A percentile compares a stretch with the other conserved stretches of the same genome.
phyloP scores from a whole-genome alignment of 139 green algal genomes.

The Volvox africanus region DNA sequence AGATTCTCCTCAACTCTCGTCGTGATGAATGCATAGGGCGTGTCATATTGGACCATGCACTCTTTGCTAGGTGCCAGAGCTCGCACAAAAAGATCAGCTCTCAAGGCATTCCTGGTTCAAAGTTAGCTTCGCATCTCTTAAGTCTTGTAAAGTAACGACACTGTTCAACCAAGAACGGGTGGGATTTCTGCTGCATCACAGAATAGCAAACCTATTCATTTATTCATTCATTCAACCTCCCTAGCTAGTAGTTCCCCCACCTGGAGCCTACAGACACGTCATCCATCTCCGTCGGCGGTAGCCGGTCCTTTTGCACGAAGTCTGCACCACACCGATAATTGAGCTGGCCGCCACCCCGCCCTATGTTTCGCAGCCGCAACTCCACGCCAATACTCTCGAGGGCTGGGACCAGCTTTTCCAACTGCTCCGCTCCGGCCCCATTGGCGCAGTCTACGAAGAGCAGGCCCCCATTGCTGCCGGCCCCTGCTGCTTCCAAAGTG shows the following conservation, averaged over 20 bases:
- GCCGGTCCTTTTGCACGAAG: constrained; percentile 94
- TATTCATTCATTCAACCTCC: too few relatives aligned
- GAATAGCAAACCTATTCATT: too few relatives aligned
- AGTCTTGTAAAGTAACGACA: too few relatives aligned
- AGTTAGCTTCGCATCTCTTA: too few relatives aligned
- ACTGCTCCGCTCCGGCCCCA: constrained; percentile 88
- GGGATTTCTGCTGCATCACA: too few relatives aligned
- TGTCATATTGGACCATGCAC: too few relatives aligned
- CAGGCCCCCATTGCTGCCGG: neutral
- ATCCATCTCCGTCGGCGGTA: constrained; percentile 67
- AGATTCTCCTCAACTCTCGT: too few relatives aligned
- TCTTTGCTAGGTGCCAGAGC: too few relatives aligned
- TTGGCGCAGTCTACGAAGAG: constrained; percentile 95
- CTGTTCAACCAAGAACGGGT: too few relatives aligned
- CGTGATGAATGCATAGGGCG: too few relatives aligned
- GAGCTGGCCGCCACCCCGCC: constrained; percentile 64
- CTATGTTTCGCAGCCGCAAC: constrained; percentile 72
- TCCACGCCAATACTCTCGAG: constrained; percentile 60
- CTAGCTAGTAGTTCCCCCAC: neutral
- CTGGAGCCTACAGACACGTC: constrained; percentile 45
- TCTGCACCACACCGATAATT: constrained; percentile 94
- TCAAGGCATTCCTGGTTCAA: too few relatives aligned
- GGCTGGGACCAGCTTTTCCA: constrained; percentile 63
- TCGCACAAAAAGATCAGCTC: too few relatives aligned
- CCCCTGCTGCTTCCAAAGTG: neutral